Conservation (phyloP, 805 yeast species). For the Saccharomycopsis amapae region DNA sequence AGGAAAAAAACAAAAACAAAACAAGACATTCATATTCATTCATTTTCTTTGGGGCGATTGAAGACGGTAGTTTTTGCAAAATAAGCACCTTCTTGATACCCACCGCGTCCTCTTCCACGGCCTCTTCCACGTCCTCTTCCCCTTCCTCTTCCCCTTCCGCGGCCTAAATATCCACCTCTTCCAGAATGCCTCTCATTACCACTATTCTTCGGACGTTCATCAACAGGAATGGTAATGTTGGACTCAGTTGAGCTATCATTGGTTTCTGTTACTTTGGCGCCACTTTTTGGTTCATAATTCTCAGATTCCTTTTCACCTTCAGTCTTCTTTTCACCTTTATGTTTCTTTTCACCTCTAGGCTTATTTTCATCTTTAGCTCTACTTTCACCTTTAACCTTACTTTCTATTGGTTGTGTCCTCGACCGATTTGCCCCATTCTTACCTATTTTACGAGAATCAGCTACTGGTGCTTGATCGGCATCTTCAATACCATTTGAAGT, state of each 20-base stretch:
- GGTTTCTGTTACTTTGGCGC: neutral
- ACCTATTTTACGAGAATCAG: neutral
- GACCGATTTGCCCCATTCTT: neutral
- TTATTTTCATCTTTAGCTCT: neutral
- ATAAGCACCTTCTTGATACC: slow-evolving; percentile 4
- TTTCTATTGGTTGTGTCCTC: slow-evolving; percentile 3
- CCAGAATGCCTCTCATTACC: neutral
- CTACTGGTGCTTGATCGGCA: neutral
- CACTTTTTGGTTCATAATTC: neutral
- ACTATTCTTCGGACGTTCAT: neutral
- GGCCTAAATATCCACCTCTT: slow-evolving; percentile 5
- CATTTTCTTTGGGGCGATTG: too few relatives aligned
- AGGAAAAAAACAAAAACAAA: too few relatives aligned
- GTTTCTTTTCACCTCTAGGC: neutral
- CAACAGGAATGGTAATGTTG: neutral
- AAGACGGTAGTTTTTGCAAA: slow-evolving; percentile 7
- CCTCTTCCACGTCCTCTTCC: slow-evolving; percentile 1
- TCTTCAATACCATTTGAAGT: neutral
- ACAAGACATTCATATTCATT: too few relatives aligned
- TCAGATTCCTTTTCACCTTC: slow-evolving; percentile 6
- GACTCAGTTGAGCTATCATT: too few relatives aligned
- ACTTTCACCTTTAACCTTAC: neutral
- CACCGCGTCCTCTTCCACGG: neutral
- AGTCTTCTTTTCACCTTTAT: slow-evolving; percentile 1
- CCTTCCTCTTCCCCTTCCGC: slow-evolving; percentile 9